Evolutionary conservation across 1,284 basidiomycete genomes (phyloP).

Genomic region (Jaminaea rosea): DNA sequence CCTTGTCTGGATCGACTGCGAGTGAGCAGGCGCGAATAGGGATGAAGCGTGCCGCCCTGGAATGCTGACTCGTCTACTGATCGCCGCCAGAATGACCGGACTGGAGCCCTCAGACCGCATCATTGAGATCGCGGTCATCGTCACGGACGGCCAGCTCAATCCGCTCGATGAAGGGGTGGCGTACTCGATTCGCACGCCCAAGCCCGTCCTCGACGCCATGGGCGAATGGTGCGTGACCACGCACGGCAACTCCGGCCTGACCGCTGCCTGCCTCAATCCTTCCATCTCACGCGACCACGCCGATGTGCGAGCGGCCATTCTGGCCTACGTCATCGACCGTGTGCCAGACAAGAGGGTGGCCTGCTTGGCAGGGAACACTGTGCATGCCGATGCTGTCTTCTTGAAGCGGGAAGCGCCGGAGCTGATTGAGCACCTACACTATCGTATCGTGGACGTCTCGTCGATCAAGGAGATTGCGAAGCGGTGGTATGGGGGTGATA

Average conservation of each 20-base stretch:
- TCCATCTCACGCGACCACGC: slow-evolving; percentile 28
- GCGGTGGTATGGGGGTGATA: slow-evolving; percentile 61
- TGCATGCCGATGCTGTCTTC: slow-evolving; percentile 68
- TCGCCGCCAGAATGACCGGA: slow-evolving; percentile 66
- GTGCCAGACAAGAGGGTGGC: slow-evolving; percentile 52
- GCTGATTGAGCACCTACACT: slow-evolving; percentile 49
- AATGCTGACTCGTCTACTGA: too few species aligned
- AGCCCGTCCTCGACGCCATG: slow-evolving; percentile 54
- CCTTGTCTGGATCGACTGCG: slow-evolving; percentile 78
- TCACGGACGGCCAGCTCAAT: slow-evolving; percentile 69
- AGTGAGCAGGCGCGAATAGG: slow-evolving; percentile 43
- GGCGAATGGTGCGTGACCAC: slow-evolving; percentile 22
- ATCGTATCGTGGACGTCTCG: slow-evolving; percentile 52
- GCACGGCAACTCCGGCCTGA: slow-evolving; percentile 21
- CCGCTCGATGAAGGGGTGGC: slow-evolving; percentile 64
- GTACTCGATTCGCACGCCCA: slow-evolving; percentile 62
- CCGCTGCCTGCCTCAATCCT: slow-evolving; percentile 16
- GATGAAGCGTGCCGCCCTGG: not conserved
- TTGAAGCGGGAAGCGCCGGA: slow-evolving; percentile 67
- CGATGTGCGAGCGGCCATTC: slow-evolving; percentile 46
- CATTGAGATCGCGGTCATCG: slow-evolving; percentile 65
- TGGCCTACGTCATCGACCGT: slow-evolving; percentile 51
- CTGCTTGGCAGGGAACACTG: slow-evolving; percentile 69
- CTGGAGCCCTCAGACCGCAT: slow-evolving; percentile 61
- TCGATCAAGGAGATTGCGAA: slow-evolving; percentile 71